Conservation (phyloP, 2,329 filamentous ascomycete species). For the Monilinia vaccinii-corymbosi region DNA sequence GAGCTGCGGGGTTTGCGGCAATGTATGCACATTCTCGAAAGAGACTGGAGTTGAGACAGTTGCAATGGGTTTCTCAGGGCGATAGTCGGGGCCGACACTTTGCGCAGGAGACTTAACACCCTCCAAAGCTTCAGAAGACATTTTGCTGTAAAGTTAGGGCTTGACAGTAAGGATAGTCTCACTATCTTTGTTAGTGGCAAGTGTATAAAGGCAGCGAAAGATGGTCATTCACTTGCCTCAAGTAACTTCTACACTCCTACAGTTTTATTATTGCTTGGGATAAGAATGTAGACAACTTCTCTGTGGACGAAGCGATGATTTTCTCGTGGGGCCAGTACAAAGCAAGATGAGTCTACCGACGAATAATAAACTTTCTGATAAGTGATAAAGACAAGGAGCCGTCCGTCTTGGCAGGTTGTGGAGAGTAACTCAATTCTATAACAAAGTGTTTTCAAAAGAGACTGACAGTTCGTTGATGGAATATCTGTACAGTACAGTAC, state of each 20-base stretch:
- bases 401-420: constrained; percentile 1
- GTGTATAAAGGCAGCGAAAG: neutral
- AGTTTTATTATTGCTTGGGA: neutral
- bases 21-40: constrained; percentile 79
- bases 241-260: neutral
- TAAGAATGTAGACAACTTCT: constrained; percentile 7
- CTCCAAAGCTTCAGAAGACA: constrained; percentile 1
- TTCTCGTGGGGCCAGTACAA: constrained; percentile 5
- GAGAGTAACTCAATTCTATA: neutral
- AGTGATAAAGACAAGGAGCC: neutral
- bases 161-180: neutral
- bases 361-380: constrained; percentile 7
- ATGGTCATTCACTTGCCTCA: constrained; percentile 3
- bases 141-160: neutral
- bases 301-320: neutral
- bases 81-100: constrained; percentile 73
- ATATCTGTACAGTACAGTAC: too few species aligned
- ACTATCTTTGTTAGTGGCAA: neutral
- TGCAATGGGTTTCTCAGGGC: constrained; percentile 68
- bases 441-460: neutral
- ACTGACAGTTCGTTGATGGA: too few species aligned
- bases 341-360: constrained; percentile 1
- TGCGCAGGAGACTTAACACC: constrained; percentile 31
- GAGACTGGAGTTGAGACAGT: constrained; percentile 78
- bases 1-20: constrained; percentile 89